Percentiles rank a stretch among this genome's conserved stretches.
Conservation (phyloP, 768 basidiomycete species). For the Rhizopogon vinicolor region DNA sequence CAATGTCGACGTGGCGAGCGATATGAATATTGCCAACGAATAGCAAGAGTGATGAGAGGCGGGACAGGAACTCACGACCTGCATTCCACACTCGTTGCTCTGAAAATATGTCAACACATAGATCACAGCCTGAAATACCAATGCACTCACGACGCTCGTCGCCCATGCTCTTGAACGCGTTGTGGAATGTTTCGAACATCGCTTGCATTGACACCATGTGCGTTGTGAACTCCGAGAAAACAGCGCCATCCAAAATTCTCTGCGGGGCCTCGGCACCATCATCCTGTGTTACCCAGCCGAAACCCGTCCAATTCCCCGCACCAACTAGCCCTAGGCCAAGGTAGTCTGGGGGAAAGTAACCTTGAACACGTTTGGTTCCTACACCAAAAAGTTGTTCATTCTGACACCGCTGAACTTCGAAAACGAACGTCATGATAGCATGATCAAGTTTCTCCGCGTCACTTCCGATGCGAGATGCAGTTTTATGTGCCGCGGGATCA, state of each 20-base stretch:
- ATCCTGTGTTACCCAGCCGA: conserved; percentile 68
- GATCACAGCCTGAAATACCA: neutral
- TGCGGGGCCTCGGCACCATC: conserved; percentile 43
- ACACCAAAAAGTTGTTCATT: conserved; percentile 18
- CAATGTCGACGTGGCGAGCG: conserved; percentile 79
- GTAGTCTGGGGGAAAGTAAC: conserved; percentile 55
- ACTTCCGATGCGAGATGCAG: conserved; percentile 64
- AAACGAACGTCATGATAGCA: conserved; percentile 62
- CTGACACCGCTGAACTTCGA: conserved; percentile 62
- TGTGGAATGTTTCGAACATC: conserved; percentile 33
- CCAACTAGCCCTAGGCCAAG: conserved; percentile 79
- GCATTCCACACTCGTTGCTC: conserved; percentile 26
- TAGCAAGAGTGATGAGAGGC: conserved; percentile 53
- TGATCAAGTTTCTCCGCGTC: conserved; percentile 75
- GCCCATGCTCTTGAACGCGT: conserved; percentile 16
- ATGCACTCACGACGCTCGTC: conserved; percentile 20
- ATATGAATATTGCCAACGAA: conserved; percentile 70
- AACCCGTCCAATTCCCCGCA: conserved; percentile 81
- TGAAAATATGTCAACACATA: conserved; percentile 7
- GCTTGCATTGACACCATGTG: conserved; percentile 48
- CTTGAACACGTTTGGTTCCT: conserved; percentile 51
- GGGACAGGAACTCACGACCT: conserved; percentile 49
- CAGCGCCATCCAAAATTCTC: conserved; percentile 44
- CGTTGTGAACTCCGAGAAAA: conserved; percentile 49
- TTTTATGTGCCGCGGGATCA: conserved; percentile 55